Evolutionary conservation across 148 eudicot species (phyloP).

Genomic region (Rhododendron henanense): DNA sequence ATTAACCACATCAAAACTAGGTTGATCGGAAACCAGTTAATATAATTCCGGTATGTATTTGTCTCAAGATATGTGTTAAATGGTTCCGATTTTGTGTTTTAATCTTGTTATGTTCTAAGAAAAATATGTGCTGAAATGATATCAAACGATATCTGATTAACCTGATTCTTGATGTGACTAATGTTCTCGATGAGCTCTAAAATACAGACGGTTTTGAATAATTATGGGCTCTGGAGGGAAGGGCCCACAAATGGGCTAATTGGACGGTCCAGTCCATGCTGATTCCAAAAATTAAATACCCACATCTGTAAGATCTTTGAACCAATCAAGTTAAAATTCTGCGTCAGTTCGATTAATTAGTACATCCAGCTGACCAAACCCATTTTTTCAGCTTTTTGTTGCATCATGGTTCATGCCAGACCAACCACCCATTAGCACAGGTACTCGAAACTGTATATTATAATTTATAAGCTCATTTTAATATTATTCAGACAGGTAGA

Average conservation of each 20-base stretch:
- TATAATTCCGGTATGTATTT: no score
- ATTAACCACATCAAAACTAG: no score
- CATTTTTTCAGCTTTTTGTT: neutral
- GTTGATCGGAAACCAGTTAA: no score
- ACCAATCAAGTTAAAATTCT: neutral
- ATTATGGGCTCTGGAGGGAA: neutral
- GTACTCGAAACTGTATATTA: neutral
- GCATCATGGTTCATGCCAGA: neutral
- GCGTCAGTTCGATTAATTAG: neutral
- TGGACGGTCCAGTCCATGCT: no score
- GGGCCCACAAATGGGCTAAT: neutral
- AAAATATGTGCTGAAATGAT: no score
- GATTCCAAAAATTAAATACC: neutral
- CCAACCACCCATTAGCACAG: neutral
- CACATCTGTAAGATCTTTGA: neutral
- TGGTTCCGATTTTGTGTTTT: no score
- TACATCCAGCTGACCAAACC: neutral
- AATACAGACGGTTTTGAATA: neutral
- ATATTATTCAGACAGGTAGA: neutral
- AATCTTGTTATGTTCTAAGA: no score
- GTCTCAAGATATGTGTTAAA: no score
- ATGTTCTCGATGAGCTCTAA: no score
- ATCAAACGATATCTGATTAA: neutral
- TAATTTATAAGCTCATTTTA: neutral
- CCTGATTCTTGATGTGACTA: no score